A percentile compares a stretch with the other conserved stretches of the same genome.
Evolutionary conservation across 208 protist genomes (phyloP).

Genomic region (Acanthamoeba culbertsoni): DNA sequence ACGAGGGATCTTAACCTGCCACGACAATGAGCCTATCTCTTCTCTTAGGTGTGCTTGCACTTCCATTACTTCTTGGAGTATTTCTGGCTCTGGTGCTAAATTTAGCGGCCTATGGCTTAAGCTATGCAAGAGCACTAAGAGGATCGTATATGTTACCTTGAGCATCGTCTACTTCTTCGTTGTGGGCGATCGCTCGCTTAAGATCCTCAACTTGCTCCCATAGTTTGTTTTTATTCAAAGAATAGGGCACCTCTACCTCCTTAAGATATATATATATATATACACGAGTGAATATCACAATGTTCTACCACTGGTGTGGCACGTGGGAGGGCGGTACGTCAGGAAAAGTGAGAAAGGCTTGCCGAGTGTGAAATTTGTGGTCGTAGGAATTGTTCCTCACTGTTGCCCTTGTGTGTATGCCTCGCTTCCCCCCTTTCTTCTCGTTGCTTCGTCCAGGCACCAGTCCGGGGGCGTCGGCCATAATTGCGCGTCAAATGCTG

Average conservation of each 20-base stretch:
- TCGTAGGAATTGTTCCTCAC: slow-evolving; percentile 13
- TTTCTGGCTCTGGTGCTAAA: not conserved
- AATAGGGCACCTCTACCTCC: slow-evolving; percentile 27
- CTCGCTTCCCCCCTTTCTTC: not conserved
- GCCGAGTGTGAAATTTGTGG: not conserved
- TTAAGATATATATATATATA: not conserved
- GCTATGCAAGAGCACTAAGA: too few species aligned
- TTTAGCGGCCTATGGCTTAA: not conserved
- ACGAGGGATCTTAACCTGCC: not conserved
- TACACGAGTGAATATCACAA: not conserved
- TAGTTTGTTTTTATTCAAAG: slow-evolving; percentile 26
- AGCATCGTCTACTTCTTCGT: not conserved
- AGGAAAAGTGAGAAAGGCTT: not conserved
- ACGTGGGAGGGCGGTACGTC: not conserved
- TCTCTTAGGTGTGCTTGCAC: not conserved
- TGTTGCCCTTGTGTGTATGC: not conserved
- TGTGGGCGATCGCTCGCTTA: not conserved
- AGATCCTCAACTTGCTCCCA: slow-evolving; percentile 10
- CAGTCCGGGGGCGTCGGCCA: too few species aligned
- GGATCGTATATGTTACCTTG: not conserved
- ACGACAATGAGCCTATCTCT: not conserved
- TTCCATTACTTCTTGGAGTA: slow-evolving; percentile 1
- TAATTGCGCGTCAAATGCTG: too few species aligned
- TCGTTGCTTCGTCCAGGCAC: too few species aligned
- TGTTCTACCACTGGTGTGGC: not conserved